A percentile compares a stretch with the other conserved stretches of the same genome.
phyloP scores from a whole-genome alignment of 2,329 filamentous ascomycete species.

The Aspergillus hortae region DNA sequence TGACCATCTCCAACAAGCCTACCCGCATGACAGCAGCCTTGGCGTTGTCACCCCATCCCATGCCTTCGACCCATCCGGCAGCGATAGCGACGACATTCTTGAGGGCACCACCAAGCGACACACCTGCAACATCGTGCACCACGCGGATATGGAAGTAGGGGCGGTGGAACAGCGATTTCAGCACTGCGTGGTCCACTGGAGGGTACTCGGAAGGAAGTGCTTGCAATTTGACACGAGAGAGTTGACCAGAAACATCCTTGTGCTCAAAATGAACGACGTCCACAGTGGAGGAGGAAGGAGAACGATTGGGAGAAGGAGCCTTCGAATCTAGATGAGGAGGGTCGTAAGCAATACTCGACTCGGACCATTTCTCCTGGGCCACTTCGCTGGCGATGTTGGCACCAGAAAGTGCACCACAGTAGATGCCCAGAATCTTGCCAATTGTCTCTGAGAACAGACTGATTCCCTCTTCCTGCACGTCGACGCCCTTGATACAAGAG shows the following conservation, averaged over 20 bases:
- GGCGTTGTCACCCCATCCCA: slow-evolving; percentile 97
- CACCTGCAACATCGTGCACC: slow-evolving; percentile 91
- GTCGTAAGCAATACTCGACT: slow-evolving; percentile 95
- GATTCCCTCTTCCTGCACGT: slow-evolving; percentile 81
- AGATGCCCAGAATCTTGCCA: slow-evolving; percentile 84
- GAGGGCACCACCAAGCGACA: slow-evolving; percentile 87
- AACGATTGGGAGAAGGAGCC: slow-evolving; percentile 60
- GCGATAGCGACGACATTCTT: slow-evolving; percentile 97
- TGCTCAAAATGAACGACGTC: slow-evolving; percentile 56
- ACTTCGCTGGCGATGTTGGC: slow-evolving; percentile 97
- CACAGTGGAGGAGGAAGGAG: slow-evolving; percentile 50
- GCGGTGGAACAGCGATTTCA: slow-evolving; percentile 85
- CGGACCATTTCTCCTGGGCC: slow-evolving; percentile 91
- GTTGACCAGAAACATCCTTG: slow-evolving; percentile 65
- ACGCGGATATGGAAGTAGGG: slow-evolving; percentile 97
- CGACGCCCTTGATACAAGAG: slow-evolving; percentile 97
- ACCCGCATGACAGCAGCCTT: slow-evolving; percentile 99
- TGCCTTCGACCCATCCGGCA: slow-evolving; percentile 89
- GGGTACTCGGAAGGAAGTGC: slow-evolving; percentile 79
- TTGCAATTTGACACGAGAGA: slow-evolving; percentile 66
- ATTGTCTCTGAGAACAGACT: slow-evolving; percentile 94
- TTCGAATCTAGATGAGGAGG: slow-evolving; percentile 84
- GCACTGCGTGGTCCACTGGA: slow-evolving; percentile 76
- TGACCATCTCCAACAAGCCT: slow-evolving; percentile 92
- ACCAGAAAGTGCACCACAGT: slow-evolving; percentile 91